Evolutionary conservation across 1,284 basidiomycete genomes (phyloP).

Genomic region (Cutaneotrichosporon sp.): DNA sequence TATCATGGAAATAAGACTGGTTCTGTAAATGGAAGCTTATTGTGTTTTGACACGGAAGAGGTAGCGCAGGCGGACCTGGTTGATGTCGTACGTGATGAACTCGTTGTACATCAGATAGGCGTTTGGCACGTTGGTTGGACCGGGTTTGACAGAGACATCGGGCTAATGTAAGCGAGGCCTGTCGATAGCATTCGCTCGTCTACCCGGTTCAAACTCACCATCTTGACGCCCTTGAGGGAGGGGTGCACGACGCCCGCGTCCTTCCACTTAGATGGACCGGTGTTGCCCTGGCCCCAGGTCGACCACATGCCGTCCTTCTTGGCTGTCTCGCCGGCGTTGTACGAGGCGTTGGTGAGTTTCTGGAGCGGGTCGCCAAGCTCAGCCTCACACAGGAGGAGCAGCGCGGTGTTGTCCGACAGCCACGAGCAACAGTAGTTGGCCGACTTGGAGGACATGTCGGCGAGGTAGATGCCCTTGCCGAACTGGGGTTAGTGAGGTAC

Average conservation of each 20-base stretch:
- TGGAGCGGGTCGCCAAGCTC: constrained; percentile 20
- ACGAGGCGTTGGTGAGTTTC: constrained; percentile 11
- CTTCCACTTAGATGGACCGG: constrained; percentile 18
- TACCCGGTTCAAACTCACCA: too few relatives aligned
- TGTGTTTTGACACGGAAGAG: constrained; percentile 19
- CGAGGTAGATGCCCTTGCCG: constrained; percentile 65
- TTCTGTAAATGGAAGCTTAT: too few relatives aligned
- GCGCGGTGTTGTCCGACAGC: constrained; percentile 10
- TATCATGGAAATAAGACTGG: too few relatives aligned
- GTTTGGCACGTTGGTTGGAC: constrained; percentile 6
- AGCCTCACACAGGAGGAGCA: constrained; percentile 22
- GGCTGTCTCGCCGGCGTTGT: constrained; percentile 15
- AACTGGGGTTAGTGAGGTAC: not conserved
- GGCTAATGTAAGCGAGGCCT: constrained; percentile 10
- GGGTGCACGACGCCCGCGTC: constrained; percentile 15
- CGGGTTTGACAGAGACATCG: constrained; percentile 4
- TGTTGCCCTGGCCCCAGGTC: constrained; percentile 19
- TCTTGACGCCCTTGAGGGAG: constrained; percentile 15
- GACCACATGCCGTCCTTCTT: constrained; percentile 10
- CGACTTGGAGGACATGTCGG: constrained; percentile 65
- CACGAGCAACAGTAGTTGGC: constrained; percentile 58
- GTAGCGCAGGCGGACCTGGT: constrained; percentile 18
- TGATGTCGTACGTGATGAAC: constrained; percentile 19
- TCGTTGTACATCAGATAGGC: constrained; percentile 21
- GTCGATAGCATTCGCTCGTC: too few relatives aligned